Evolutionary conservation across 768 basidiomycete species (phyloP).

Genomic region (Leucogyrophana mollusca): DNA sequence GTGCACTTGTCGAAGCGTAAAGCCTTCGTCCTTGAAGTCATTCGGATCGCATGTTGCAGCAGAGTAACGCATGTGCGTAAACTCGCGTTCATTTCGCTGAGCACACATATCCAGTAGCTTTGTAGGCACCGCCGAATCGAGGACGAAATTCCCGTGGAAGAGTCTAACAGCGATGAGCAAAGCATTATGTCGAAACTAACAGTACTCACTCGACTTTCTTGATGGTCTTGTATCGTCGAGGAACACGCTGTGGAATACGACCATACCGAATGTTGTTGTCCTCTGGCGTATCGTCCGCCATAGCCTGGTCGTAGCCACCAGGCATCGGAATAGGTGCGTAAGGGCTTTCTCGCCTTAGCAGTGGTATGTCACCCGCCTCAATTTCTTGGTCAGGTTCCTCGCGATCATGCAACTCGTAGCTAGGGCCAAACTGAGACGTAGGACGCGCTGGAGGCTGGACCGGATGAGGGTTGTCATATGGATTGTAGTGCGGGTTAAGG

Average conservation of each 20-base stretch:
- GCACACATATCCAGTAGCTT: constrained; percentile 86
- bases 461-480: constrained; percentile 19
- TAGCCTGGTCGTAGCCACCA: constrained; percentile 39
- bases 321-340: constrained; percentile 37
- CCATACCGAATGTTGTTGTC: constrained; percentile 81
- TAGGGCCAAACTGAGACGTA: constrained; percentile 20
- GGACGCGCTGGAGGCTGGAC: constrained; percentile 24
- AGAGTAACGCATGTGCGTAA: constrained; percentile 94
- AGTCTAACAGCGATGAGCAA: constrained; percentile 40
- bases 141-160: constrained; percentile 91
- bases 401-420: constrained; percentile 44
- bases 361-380: constrained; percentile 69
- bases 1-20: constrained; percentile 86
- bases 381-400: constrained; percentile 38
- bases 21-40: constrained; percentile 78
- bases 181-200: neutral
- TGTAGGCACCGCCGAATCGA: constrained; percentile 88
- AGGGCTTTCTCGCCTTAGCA: constrained; percentile 46
- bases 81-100: constrained; percentile 79
- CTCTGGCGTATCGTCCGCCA: constrained; percentile 27
- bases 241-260: constrained; percentile 85
- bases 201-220: constrained; percentile 80
- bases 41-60: constrained; percentile 97
- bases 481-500: constrained; percentile 16
- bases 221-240: constrained; percentile 88